Evolutionary conservation across 2,329 filamentous ascomycete genomes (phyloP), one percentile per base, ranked within the genome.

Genomic region (Peltaster fructicola): DNA sequence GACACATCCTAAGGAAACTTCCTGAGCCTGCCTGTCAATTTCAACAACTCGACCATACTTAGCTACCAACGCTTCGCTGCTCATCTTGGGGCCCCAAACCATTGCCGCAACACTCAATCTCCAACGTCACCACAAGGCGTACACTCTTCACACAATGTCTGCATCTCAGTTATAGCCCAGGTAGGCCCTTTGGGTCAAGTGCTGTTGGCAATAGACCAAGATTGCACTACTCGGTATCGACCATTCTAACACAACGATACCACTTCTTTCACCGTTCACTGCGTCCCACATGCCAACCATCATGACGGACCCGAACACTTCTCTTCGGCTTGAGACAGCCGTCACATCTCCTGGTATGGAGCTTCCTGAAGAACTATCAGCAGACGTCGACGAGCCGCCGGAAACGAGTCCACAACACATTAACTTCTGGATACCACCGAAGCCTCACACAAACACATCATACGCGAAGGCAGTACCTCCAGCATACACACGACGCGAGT

Each of bases 321-420:
- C 30, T 22, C 34, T 27, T 23, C 27, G 18, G 13, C 26, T 35
- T 12, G 26, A 23, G 20, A 29, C 31, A 19, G 20, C 34, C 16
- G 27, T 30, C 24, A 25, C 39, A 10, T 37, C 25, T 17, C 27
- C 34, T 7, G 38, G 25, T 19, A 41, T 45, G 36, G 46, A 43
- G 17, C 31, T 41, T 21, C 32, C 31, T 25, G 67, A 72, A 30
- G 82, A 92, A 29, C 50, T 71, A 38, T 56, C 63, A 30, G 67
- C 76, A 36, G 85, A 93, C 43, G 63, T 73, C 24, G 85, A 95
- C 51, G 85, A 95, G 52, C 84, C 84, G 24, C 82, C 84, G 41
- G 84, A 93, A 54, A 43, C 53, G 44, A 36, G 34, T 45, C 50
- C 70, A 57, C 35, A 50, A 32, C n/a, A n/a, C n/a, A 25, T 42